A percentile compares a stretch with the other conserved stretches of the same genome.
Evolutionary conservation across 768 basidiomycete species (phyloP).

Genomic region (Leucocoprinus birnbaumii): DNA sequence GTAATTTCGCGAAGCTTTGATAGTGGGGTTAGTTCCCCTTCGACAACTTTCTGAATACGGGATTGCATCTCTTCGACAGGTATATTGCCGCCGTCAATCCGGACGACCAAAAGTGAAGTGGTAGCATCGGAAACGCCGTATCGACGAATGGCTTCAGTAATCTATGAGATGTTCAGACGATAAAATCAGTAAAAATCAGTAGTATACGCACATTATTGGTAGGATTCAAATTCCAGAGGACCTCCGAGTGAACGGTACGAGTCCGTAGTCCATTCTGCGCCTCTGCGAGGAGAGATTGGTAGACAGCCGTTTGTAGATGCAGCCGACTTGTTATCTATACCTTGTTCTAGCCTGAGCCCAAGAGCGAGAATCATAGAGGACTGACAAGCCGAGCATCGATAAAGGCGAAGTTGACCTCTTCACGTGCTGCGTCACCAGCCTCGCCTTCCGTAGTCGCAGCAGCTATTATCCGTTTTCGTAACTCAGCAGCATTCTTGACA

Average conservation of each 20-base stretch:
- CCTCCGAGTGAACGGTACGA: constrained; percentile 80
- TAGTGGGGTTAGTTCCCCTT: constrained; percentile 53
- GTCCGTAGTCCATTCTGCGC: constrained; percentile 50
- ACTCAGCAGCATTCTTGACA: constrained; percentile 57
- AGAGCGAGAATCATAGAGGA: constrained; percentile 8
- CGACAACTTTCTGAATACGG: constrained; percentile 56
- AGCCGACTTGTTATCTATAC: constrained; percentile 74
- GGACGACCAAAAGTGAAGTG: constrained; percentile 68
- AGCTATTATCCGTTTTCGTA: constrained; percentile 66
- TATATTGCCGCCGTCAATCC: constrained; percentile 44
- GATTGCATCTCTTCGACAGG: constrained; percentile 35
- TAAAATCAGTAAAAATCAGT: background rate
- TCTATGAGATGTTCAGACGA: constrained; percentile 45
- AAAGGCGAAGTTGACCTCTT: constrained; percentile 87
- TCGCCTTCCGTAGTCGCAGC: constrained; percentile 61
- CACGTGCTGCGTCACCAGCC: constrained; percentile 66
- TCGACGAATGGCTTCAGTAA: constrained; percentile 81
- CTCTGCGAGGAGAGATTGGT: constrained; percentile 75
- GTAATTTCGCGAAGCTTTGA: constrained; percentile 43
- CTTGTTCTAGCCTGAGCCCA: background rate
- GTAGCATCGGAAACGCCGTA: constrained; percentile 78
- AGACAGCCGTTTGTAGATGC: constrained; percentile 82
- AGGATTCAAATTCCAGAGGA: constrained; percentile 85
- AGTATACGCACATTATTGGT: constrained; percentile 66
- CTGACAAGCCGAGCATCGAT: constrained; percentile 82